phyloP scores from a whole-genome alignment of 495 filamentous ascomycete genomes.

The Podospora pseudoanserina region DNA sequence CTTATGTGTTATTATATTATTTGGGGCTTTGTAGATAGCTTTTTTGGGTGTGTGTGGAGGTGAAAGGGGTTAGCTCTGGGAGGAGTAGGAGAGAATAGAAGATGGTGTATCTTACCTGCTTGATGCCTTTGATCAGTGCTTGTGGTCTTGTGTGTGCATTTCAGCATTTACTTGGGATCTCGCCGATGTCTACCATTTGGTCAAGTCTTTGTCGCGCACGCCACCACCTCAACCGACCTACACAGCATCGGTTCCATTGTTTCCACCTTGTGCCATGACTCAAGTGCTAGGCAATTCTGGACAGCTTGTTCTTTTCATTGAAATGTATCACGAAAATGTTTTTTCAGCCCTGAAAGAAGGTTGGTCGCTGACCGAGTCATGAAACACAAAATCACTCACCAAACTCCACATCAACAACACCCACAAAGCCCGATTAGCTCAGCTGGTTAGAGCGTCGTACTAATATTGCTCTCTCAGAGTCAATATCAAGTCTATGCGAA shows the following conservation, averaged over 20 bases:
- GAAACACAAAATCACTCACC: not conserved
- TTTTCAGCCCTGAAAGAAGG: too few species aligned
- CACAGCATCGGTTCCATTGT: too few species aligned
- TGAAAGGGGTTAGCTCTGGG: not conserved
- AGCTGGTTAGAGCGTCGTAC: not conserved
- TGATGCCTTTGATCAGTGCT: not conserved
- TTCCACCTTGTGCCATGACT: too few species aligned
- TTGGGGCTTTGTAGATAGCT: not conserved
- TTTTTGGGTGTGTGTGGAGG: not conserved
- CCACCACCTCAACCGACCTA: too few species aligned
- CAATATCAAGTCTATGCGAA: not conserved
- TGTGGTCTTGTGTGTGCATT: too few species aligned
- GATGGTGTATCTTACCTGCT: not conserved
- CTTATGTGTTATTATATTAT: not conserved
- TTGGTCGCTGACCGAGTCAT: not conserved
- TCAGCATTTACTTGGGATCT: too few species aligned
- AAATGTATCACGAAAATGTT: too few species aligned
- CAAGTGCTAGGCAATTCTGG: too few species aligned
- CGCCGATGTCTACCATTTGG: too few species aligned
- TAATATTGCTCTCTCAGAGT: not conserved
- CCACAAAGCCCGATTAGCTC: not conserved
- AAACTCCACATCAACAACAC: not conserved
- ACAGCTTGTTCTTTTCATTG: too few species aligned
- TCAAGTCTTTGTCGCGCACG: too few species aligned
- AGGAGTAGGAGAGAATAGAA: not conserved